Conservation (phyloP, 768 basidiomycete genomes). For the Rhizopogon roseolus region DNA sequence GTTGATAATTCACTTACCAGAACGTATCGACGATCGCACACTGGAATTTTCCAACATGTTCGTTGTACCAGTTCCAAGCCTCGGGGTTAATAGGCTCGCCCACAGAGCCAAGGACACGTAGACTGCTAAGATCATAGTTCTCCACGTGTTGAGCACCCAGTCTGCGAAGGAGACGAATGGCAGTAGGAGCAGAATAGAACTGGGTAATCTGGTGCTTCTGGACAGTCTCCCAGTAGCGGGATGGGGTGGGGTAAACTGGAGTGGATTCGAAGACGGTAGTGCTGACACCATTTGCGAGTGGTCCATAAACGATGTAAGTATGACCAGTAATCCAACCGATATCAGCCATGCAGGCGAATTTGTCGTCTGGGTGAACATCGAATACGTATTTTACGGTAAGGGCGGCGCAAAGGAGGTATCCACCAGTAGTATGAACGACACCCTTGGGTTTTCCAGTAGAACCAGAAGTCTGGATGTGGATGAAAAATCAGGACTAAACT, state of each 20-base stretch:
- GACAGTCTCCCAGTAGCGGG: conserved; percentile 96
- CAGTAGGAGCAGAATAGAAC: conserved; percentile 92
- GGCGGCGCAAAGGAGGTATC: conserved; percentile 89
- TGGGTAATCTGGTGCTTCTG: conserved; percentile 92
- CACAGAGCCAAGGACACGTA: conserved; percentile 88
- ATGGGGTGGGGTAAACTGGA: conserved; percentile 93
- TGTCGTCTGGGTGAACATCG: conserved; percentile 94
- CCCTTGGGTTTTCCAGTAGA: conserved; percentile 97
- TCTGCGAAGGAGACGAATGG: conserved; percentile 86
- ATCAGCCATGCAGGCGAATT: conserved; percentile 97
- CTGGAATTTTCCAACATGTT: conserved; percentile 82
- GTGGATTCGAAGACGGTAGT: conserved; percentile 95
- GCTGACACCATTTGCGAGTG: conserved; percentile 79
- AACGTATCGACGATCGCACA: conserved; percentile 94
- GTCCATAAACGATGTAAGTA: conserved; percentile 95
- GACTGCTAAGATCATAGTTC: conserved; percentile 70
- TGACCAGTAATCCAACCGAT: conserved; percentile 99
- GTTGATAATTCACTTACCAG: conserved; percentile 43
- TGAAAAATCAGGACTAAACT: conserved; percentile 4
- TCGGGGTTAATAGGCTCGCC: conserved; percentile 99
- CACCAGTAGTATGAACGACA: conserved; percentile 85
- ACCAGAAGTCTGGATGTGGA: conserved; percentile 69
- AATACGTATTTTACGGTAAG: conserved; percentile 97
- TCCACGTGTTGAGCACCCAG: conserved; percentile 86
- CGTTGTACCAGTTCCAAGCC: conserved; percentile 99